Evolutionary conservation across 2,329 filamentous ascomycete genomes (phyloP).

Genomic region (Bertia moriformis): DNA sequence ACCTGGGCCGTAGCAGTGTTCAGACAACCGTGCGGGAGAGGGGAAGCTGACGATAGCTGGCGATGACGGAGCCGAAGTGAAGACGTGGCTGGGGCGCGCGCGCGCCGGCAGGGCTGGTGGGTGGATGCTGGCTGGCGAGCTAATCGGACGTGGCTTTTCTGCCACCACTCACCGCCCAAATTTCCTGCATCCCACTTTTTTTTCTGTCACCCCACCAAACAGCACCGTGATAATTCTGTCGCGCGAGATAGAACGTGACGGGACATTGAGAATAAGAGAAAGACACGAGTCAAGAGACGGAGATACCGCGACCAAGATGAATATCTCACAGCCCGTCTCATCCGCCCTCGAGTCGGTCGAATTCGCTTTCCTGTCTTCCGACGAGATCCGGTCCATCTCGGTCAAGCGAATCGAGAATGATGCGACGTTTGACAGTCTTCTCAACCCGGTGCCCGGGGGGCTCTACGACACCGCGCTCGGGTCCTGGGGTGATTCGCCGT

Average conservation of each 20-base stretch:
- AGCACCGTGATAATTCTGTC: too few species aligned
- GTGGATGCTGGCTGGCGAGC: not conserved
- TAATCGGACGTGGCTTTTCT: conserved; percentile 6
- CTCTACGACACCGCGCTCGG: conserved; percentile 86
- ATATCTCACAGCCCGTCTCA: conserved; percentile 66
- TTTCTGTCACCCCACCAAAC: too few species aligned
- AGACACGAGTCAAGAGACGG: conserved; percentile 3
- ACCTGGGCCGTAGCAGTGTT: too few species aligned
- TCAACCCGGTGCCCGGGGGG: conserved; percentile 79
- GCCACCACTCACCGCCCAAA: conserved; percentile 9
- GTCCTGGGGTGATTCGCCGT: conserved; percentile 75
- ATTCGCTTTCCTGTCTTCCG: conserved; percentile 68
- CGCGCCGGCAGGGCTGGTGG: too few species aligned
- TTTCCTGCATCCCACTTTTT: too few species aligned
- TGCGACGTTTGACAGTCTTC: conserved; percentile 80
- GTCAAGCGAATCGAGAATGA: conserved; percentile 90
- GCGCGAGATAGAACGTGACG: too few species aligned
- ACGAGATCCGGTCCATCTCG: conserved; percentile 77
- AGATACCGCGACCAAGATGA: conserved; percentile 29
- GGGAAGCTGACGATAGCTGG: too few species aligned
- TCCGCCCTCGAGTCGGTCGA: conserved; percentile 77
- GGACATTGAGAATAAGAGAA: conserved; percentile 1
- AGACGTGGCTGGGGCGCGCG: too few species aligned
- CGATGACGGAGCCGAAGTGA: too few species aligned
- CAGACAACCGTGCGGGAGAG: too few species aligned